Percentiles rank a stretch among this genome's conserved stretches.
Conservation (phyloP, 164 flowering plant genomes). For the Amborella trichopoda region DNA sequence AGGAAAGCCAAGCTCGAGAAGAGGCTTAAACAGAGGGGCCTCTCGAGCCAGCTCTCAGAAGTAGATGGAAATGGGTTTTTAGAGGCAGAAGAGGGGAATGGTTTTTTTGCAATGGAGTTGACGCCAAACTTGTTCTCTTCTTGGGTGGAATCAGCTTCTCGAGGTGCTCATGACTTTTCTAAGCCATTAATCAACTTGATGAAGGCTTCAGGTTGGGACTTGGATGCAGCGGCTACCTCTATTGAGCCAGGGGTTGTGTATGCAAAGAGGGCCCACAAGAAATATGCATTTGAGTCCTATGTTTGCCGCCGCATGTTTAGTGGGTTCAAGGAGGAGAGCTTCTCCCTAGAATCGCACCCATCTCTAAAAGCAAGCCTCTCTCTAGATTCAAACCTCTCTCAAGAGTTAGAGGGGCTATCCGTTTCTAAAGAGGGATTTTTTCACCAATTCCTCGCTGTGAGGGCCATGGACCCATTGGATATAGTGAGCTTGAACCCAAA, state of each 20-base stretch:
- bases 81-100: slow-evolving; percentile 38
- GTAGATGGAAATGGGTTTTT: too few species aligned
- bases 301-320: slow-evolving; percentile 83
- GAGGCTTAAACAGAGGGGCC: slow-evolving; percentile 74
- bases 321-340: slow-evolving; percentile 75
- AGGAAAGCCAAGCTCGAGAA: slow-evolving; percentile 62
- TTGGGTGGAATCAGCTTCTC: slow-evolving; percentile 56
- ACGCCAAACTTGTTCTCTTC: slow-evolving; percentile 64
- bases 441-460: slow-evolving; percentile 64
- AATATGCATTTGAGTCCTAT: slow-evolving; percentile 89
- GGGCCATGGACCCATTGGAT: slow-evolving; percentile 74
- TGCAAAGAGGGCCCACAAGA: slow-evolving; percentile 91
- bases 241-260: slow-evolving; percentile 64
- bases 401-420: slow-evolving; percentile 23
- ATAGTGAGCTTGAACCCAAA: slow-evolving; percentile 68
- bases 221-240: slow-evolving; percentile 85
- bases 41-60: slow-evolving; percentile 62
- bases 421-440: slow-evolving; percentile 53
- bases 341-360: slow-evolving; percentile 31
- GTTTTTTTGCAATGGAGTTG: slow-evolving; percentile 40
- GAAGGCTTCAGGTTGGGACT: slow-evolving; percentile 99
- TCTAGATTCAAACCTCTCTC: slow-evolving; percentile 23
- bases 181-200: slow-evolving; percentile 95
- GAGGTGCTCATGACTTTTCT: slow-evolving; percentile 85
- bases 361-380: slow-evolving; percentile 59